Evolutionary conservation across 331 rosid genomes (phyloP).

Genomic region (Telfairia occidentalis): DNA sequence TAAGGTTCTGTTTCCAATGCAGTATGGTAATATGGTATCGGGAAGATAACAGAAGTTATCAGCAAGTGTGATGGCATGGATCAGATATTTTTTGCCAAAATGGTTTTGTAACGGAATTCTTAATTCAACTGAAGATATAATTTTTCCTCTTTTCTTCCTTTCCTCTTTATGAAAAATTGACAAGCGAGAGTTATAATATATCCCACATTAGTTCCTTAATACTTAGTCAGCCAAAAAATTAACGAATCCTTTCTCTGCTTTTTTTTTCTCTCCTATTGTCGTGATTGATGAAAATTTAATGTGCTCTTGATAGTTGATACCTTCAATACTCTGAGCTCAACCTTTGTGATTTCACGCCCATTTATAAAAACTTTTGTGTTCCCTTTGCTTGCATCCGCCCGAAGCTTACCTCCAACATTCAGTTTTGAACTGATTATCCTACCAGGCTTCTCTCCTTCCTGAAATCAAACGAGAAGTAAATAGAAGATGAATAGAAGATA

Average conservation of each 20-base stretch:
- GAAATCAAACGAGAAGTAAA: constrained; percentile 18
- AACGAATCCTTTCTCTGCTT: neutral
- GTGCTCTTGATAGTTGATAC: constrained; percentile 22
- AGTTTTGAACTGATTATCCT: constrained; percentile 65
- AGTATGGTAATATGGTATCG: neutral
- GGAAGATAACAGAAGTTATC: neutral
- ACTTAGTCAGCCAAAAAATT: neutral
- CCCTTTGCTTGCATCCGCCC: constrained; percentile 64
- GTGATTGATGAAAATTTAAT: neutral
- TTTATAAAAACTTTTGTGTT: constrained; percentile 72
- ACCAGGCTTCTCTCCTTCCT: constrained; percentile 91
- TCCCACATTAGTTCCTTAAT: neutral
- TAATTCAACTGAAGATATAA: neutral
- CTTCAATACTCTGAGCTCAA: constrained; percentile 74
- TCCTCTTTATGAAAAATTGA: neutral
- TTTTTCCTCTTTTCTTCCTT: neutral
- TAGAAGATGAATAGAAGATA: neutral
- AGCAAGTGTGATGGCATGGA: neutral
- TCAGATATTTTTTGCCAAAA: neutral
- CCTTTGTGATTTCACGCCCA: constrained; percentile 80
- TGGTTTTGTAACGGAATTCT: neutral
- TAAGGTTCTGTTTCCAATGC: neutral
- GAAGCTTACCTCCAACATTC: constrained; percentile 77
- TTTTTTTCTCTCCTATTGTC: neutral
- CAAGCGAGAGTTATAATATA: neutral